Conservation (phyloP, 768 basidiomycete species). For the Mycena maculata region DNA sequence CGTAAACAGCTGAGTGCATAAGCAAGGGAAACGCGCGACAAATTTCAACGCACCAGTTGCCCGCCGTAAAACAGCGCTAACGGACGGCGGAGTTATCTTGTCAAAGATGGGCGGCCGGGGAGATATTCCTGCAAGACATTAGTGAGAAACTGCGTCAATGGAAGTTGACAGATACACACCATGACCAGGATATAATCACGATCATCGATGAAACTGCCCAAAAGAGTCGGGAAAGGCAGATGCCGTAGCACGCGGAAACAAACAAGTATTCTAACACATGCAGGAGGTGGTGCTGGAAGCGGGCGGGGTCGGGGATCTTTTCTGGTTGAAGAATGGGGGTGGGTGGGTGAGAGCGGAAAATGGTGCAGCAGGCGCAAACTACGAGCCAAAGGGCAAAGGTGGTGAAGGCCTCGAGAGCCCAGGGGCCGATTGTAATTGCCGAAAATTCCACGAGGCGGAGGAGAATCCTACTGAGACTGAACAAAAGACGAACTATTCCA, state of each 20-base stretch:
- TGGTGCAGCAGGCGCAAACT: no score
- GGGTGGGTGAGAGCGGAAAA: no score
- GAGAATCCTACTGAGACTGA: no score
- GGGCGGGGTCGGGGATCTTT: no score
- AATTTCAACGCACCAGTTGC: neutral
- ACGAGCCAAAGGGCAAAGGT: no score
- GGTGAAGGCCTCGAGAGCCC: no score
- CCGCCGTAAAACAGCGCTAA: neutral
- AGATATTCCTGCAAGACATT: neutral
- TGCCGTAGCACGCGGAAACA: neutral
- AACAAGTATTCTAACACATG: neutral
- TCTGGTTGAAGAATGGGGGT: no score
- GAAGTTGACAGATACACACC: neutral
- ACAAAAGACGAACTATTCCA: no score
- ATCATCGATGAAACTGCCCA: neutral
- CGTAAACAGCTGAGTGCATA: neutral
- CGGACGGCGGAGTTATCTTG: neutral
- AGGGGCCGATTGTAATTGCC: no score
- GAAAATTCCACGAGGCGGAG: no score
- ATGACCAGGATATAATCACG: constrained; percentile 4
- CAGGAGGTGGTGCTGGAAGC: neutral
- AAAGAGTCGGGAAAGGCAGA: neutral
- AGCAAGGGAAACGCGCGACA: no score
- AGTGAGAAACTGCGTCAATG: neutral
- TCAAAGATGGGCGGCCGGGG: neutral